Evolutionary conservation across 139 green algal genomes (phyloP), one percentile per base, ranked within the genome.

Genomic region (Monoraphidium neglectum): DNA sequence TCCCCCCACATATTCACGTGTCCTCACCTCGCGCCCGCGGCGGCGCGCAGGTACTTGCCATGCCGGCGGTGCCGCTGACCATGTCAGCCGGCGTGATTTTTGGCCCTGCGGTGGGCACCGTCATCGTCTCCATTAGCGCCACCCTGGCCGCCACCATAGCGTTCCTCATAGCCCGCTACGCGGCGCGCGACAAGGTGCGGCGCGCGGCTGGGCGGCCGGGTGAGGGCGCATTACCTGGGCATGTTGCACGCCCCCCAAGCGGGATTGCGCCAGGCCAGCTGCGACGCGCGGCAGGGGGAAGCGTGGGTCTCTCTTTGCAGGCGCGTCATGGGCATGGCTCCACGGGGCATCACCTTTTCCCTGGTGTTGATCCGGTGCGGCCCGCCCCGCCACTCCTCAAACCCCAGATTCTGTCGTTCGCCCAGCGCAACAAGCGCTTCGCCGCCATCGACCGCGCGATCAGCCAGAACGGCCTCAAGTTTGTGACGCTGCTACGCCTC

Each of bases 81-180:
- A 96, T 98, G 90, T 93, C 93, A 0, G 90, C 94, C 10, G 93
- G 93, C 18, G 85, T 84, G 26, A 90, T 98, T 57, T 99, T 98
- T 62, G 95, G 94, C 15, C 63, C 91, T 12, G 57, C 86, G 1
- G 76, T 85, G 0, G 96, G 94, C 15, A 94, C 88, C 15, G 64
- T 85, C 38, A 79, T 98, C 6, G 89, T 95, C 0, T 95, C 89
- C 4, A 26, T 93, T 3, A 83, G 89, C 8, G 81, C 87, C 1
- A 97, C 93, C 1, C n/a, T 89, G 0, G 95, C 95, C 2, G 92
- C 92, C 4, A 91, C 90, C 3, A 87, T 90, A 4, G 82, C 95
- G 0, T 99, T 99, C 79, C 85, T 98, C 30, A 98, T 99, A 21
- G 88, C 96, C 12, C 86, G 96, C 15, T 98, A 98, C 74, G 76